A percentile compares a stretch with the other conserved stretches of the same genome.
These are phyloP conservation scores for Pseudonitzschia delicatissima DNA, from an alignment of 108 stramenopile species.

Conservation along the genomic window DNA sequence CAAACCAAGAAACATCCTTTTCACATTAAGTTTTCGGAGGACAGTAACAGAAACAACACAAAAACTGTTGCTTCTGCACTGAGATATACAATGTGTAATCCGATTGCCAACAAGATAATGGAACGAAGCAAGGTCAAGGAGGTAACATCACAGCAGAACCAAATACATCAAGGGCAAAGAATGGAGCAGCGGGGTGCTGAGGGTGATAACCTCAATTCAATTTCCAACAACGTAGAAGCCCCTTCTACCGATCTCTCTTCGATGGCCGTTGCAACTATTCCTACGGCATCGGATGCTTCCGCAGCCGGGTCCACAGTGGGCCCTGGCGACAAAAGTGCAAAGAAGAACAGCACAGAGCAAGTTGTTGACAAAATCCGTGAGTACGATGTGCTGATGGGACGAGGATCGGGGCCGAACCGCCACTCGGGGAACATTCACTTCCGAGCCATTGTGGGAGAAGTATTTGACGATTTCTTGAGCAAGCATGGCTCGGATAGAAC, in stretches of 20 bases:
- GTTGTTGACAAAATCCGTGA: not conserved
- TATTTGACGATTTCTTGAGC: not conserved
- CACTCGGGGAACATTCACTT: constrained; percentile 12
- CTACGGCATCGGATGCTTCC: not conserved
- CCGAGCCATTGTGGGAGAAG: constrained; percentile 8
- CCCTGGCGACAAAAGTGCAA: not conserved
- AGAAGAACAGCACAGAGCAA: not conserved
- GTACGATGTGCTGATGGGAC: constrained; percentile 10
- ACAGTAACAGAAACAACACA: no score
- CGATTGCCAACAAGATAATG: no score
- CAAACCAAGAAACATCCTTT: no score
- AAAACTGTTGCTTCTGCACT: no score
- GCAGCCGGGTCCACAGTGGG: not conserved
- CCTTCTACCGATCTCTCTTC: not conserved
- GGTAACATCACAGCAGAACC: not conserved
- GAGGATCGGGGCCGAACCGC: constrained; percentile 10
- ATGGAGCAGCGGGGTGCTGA: not conserved
- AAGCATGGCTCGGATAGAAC: not conserved
- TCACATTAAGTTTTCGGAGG: no score
- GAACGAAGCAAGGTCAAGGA: not conserved
- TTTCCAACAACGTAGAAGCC: not conserved
- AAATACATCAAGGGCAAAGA: not conserved
- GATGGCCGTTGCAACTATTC: not conserved
- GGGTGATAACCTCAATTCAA: not conserved
- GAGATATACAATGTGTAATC: no score